Conservation (phyloP, 345 rosid species). For the Hibiscus tridactylites region DNA sequence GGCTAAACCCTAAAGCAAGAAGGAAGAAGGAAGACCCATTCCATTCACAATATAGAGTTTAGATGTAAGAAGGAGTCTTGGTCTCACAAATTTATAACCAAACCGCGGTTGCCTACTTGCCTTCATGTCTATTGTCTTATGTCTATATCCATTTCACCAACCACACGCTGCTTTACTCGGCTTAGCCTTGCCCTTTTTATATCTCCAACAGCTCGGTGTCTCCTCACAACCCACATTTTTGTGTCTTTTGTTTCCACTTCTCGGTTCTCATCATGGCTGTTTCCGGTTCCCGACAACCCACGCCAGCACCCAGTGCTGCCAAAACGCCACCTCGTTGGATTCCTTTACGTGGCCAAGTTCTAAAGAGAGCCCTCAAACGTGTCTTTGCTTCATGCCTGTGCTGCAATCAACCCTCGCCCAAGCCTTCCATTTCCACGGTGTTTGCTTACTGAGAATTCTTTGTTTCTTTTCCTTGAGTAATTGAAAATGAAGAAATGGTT, state of each 20-base stretch:
- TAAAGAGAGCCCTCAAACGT: not conserved
- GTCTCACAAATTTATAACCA: no score
- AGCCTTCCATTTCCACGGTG: not conserved
- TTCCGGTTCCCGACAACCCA: not conserved
- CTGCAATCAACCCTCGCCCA: not conserved
- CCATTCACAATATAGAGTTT: no score
- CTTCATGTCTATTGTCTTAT: no score
- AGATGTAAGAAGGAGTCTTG: no score
- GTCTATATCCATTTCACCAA: not conserved
- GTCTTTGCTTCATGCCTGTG: not conserved
- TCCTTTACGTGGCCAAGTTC: conserved; percentile 8
- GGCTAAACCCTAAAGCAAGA: no score
- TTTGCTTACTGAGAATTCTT: not conserved
- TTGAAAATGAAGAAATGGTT: no score
- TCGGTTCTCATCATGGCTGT: not conserved
- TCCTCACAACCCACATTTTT: not conserved
- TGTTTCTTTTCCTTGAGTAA: not conserved
- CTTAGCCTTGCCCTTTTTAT: not conserved
- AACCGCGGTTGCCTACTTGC: no score
- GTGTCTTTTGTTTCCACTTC: no score
- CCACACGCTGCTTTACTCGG: conserved; percentile 5
- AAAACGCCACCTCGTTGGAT: conserved; percentile 2
- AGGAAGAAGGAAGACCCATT: no score
- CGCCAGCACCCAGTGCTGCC: not conserved
- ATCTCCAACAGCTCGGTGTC: not conserved